A percentile compares a stretch with the other conserved stretches of the same genome.
phyloP scores from a whole-genome alignment of 805 yeast genomes.

The Kuraishia floccosa region DNA sequence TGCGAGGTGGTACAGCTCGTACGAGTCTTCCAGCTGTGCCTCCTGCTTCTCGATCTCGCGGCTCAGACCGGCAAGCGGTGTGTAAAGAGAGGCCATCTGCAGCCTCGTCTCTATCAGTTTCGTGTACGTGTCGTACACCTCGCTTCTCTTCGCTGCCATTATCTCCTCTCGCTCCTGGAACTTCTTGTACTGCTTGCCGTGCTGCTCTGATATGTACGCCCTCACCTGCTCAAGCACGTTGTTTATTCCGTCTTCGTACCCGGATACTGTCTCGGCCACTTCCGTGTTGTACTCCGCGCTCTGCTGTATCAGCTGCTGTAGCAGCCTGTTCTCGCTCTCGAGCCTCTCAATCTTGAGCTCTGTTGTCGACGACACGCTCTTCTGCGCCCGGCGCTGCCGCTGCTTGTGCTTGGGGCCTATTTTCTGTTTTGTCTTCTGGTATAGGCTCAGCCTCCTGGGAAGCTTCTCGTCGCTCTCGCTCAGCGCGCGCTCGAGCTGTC shows the following conservation, averaged over 20 bases:
- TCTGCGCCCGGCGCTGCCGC: too few species aligned
- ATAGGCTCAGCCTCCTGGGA: too few species aligned
- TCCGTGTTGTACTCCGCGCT: slow-evolving; percentile 4
- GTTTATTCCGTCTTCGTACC: slow-evolving; percentile 5
- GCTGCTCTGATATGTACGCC: slow-evolving; percentile 1
- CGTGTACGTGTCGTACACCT: background rate
- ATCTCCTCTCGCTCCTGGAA: too few species aligned
- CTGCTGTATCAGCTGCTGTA: slow-evolving; percentile 1
- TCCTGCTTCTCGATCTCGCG: background rate
- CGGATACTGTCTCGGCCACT: slow-evolving; percentile 3
- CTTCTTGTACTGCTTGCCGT: too few species aligned
- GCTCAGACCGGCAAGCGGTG: background rate
- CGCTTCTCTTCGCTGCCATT: too few species aligned
- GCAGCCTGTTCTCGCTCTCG: slow-evolving; percentile 1
- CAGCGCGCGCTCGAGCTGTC: too few species aligned
- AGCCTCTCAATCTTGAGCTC: background rate
- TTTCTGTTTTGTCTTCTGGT: too few species aligned
- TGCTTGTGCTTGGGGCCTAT: too few species aligned
- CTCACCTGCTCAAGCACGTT: slow-evolving; percentile 3
- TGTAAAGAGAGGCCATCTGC: too few species aligned
- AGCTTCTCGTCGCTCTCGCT: too few species aligned
- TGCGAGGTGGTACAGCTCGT: too few species aligned
- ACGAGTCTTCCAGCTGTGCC: background rate
- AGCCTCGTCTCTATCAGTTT: background rate
- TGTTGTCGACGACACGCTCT: background rate